Percentiles rank a stretch among this genome's conserved stretches.
Evolutionary conservation across 2,329 filamentous ascomycete species (phyloP).

Genomic region (Tolypocladium guangdongense): DNA sequence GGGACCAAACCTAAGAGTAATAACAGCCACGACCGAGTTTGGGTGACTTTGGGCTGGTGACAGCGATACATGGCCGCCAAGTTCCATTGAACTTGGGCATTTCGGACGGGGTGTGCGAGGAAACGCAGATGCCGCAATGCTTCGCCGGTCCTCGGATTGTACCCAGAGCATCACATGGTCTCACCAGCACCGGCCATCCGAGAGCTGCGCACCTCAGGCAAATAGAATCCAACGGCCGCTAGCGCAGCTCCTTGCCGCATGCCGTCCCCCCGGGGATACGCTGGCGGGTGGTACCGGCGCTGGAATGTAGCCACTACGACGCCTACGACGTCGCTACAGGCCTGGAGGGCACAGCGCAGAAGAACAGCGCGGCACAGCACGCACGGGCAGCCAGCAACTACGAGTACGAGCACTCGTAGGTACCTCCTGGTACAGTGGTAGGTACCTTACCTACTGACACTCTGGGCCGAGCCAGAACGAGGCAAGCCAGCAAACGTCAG

Average conservation of each 20-base stretch:
- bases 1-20: neutral
- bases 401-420: too few relatives aligned
- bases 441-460: too few relatives aligned
- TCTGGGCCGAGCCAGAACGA: neutral
- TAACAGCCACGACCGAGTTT: neutral
- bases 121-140: neutral
- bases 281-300: neutral
- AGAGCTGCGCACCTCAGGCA: too few relatives aligned
- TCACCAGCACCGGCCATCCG: neutral
- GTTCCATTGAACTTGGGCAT: neutral
- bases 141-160: neutral
- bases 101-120: neutral
- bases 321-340: neutral
- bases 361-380: neutral
- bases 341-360: neutral
- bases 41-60: neutral
- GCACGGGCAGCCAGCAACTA: neutral
- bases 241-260: neutral
- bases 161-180: neutral
- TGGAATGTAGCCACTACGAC: too few relatives aligned
- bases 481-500: neutral
- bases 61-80: neutral
- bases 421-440: too few relatives aligned
- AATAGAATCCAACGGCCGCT: neutral
- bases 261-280: neutral